phyloP scores from a whole-genome alignment of 2,329 filamentous ascomycete genomes.

The Fusarium paranaense region DNA sequence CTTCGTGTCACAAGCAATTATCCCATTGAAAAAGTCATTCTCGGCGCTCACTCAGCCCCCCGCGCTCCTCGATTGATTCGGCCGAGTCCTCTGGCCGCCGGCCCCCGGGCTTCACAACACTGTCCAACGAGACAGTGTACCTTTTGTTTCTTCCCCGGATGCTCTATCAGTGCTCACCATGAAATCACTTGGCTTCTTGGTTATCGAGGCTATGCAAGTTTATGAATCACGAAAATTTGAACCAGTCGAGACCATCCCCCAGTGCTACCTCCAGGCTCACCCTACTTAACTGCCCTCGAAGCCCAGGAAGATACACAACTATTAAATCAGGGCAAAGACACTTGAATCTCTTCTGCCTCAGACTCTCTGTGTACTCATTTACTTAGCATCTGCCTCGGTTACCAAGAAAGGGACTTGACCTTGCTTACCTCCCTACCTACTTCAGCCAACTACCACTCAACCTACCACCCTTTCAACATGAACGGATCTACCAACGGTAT shows the following conservation, averaged over 20 bases:
- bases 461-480: neutral
- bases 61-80: neutral
- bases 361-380: neutral
- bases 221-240: constrained; percentile 2
- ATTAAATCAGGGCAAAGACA: neutral
- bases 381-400: neutral
- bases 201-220: constrained; percentile 18
- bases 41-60: neutral
- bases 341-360: neutral
- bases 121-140: neutral
- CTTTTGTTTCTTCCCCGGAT: neutral
- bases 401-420: neutral
- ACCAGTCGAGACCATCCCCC: constrained; percentile 1
- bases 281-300: neutral
- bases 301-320: neutral
- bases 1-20: neutral
- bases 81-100: constrained; percentile 20
- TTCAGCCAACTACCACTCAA: neutral
- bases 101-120: constrained; percentile 14
- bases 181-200: constrained; percentile 10
- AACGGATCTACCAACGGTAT: neutral
- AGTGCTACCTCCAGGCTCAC: constrained; percentile 9
- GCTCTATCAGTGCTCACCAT: constrained; percentile 18
- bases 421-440: neutral
- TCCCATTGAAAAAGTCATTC: neutral